Evolutionary conservation across 148 eudicot genomes (phyloP).

Genomic region (Chenopodium suecicum): DNA sequence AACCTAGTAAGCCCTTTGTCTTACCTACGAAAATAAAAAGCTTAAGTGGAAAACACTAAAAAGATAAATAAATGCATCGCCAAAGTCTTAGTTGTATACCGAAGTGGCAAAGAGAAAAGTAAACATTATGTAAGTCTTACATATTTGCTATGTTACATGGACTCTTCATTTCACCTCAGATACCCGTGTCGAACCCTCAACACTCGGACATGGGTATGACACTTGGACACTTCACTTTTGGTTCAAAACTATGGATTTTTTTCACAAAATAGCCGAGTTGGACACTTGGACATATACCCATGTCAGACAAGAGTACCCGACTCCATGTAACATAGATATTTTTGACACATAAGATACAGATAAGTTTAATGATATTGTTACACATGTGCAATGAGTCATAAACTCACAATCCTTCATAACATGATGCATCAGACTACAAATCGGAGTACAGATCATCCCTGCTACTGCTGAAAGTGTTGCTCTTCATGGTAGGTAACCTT

Average conservation of each 20-base stretch:
- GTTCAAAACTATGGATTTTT: too few species aligned
- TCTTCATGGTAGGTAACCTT: conserved; percentile 29
- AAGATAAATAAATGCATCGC: too few species aligned
- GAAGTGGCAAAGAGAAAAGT: not conserved
- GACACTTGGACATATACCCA: too few species aligned
- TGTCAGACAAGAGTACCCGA: too few species aligned
- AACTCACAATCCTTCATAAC: not conserved
- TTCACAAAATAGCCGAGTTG: too few species aligned
- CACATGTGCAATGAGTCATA: conserved; percentile 2
- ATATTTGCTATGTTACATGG: not conserved
- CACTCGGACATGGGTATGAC: too few species aligned
- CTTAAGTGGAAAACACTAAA: too few species aligned
- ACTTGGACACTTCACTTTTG: too few species aligned
- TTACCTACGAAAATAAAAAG: too few species aligned
- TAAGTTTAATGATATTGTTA: not conserved
- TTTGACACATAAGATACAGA: not conserved
- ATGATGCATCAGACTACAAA: conserved; percentile 26
- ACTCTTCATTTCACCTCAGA: too few species aligned
- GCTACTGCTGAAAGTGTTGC: conserved; percentile 24
- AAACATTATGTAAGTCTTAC: not conserved
- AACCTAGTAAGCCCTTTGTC: too few species aligned
- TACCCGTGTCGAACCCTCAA: too few species aligned
- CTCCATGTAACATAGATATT: not conserved
- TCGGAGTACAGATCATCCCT: conserved; percentile 33
- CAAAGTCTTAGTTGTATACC: not conserved